Conservation (phyloP, 202 grass and related monocot genomes). For the Carex arenaria region DNA sequence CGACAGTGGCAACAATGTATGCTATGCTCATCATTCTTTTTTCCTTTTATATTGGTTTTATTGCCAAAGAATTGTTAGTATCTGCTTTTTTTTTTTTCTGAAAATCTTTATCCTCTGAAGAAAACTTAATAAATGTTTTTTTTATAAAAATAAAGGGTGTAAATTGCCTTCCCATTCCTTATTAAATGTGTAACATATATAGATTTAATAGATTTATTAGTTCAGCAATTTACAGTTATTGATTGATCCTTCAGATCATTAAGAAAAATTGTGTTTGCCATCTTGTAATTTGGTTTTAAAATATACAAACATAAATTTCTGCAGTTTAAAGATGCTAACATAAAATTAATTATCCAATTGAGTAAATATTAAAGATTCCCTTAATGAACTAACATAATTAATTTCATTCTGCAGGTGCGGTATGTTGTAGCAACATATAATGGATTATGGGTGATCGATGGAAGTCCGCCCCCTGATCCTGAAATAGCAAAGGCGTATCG, state of each 20-base stretch:
- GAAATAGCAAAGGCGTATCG: constrained; percentile 14
- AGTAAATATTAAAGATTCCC: too few species aligned
- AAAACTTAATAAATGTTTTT: too few species aligned
- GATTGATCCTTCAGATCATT: not conserved
- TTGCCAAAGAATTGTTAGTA: not conserved
- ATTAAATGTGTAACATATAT: too few species aligned
- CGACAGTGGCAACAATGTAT: constrained; percentile 35
- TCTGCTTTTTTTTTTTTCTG: not conserved
- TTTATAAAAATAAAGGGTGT: too few species aligned
- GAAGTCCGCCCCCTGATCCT: constrained; percentile 14
- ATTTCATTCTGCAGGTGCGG: not conserved
- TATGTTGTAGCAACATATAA: constrained; percentile 32
- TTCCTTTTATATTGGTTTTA: not conserved
- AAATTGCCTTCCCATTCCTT: too few species aligned
- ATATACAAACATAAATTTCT: too few species aligned
- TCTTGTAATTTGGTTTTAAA: not conserved
- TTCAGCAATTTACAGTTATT: too few species aligned
- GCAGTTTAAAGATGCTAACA: too few species aligned
- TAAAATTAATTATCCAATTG: not conserved
- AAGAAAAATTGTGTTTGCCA: not conserved
- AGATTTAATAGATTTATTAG: too few species aligned
- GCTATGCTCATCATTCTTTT: constrained; percentile 16
- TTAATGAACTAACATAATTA: not conserved
- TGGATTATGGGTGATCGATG: constrained; percentile 56
- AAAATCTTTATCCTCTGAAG: not conserved